Conservation (phyloP, 2,329 filamentous ascomycete genomes). For the Colletotrichum sp. region DNA sequence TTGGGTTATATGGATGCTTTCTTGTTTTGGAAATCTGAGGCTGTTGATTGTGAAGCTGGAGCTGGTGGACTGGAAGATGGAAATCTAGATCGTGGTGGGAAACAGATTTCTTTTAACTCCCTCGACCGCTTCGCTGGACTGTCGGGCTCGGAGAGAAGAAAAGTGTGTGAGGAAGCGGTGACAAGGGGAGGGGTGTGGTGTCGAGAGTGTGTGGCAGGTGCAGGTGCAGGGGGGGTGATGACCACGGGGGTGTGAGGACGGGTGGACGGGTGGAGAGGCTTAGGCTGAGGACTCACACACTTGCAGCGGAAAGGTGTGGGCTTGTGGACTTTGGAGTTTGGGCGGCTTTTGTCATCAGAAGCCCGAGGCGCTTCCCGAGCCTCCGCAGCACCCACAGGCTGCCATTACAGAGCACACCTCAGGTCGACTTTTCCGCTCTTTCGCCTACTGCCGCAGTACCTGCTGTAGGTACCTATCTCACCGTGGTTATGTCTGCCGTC, state of each 20-base stretch:
- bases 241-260: neutral
- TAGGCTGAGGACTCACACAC: constrained; percentile 12
- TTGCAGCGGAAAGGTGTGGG: neutral
- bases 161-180: constrained; percentile 16
- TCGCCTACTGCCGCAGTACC: neutral
- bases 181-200: constrained; percentile 6
- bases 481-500: neutral
- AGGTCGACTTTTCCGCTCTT: neutral
- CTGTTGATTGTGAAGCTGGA: constrained; percentile 2
- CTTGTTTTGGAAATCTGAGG: constrained; percentile 13
- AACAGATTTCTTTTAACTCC: constrained; percentile 19
- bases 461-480: neutral
- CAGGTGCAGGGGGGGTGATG: constrained; percentile 10
- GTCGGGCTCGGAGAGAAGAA: constrained; percentile 22
- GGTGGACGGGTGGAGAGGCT: neutral
- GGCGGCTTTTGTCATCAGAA: constrained; percentile 21
- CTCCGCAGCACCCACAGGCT: neutral
- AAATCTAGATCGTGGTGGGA: constrained; percentile 8
- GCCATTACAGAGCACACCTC: neutral
- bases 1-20: neutral
- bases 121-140: constrained; percentile 8
- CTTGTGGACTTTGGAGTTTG: constrained; percentile 10
- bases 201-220: neutral
- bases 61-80: neutral
- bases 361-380: constrained; percentile 15